A percentile compares a stretch with the other conserved stretches of the same genome.
These are phyloP conservation scores for Candida andamanensis DNA, from an alignment of 805 yeast genomes.

Conservation along the genomic window DNA sequence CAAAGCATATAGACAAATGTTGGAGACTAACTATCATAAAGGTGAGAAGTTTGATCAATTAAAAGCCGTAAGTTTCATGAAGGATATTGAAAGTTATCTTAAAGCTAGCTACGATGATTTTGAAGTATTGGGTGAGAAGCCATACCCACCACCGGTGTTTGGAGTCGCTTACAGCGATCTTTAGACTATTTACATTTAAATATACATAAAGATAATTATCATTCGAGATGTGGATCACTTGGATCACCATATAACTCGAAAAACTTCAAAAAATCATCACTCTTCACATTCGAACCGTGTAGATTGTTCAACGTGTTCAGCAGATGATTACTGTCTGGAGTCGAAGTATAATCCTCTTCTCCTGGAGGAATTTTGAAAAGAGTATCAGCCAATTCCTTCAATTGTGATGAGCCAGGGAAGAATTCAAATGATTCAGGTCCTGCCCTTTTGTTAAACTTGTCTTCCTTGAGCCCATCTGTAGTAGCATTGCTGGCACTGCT, in stretches of 20 bases:
- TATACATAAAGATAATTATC: not conserved
- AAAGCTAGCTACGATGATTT: slow-evolving; percentile 24
- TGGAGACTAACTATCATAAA: slow-evolving; percentile 5
- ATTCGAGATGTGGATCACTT: slow-evolving; percentile 13
- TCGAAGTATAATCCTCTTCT: not conserved
- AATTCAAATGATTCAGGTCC: not conserved
- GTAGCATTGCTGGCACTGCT: not conserved
- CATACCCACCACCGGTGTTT: slow-evolving; percentile 11
- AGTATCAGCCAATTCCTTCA: not conserved
- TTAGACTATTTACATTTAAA: too few species aligned
- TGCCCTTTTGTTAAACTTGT: too few species aligned
- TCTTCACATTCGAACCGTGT: slow-evolving; percentile 13
- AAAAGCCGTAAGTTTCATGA: slow-evolving; percentile 24
- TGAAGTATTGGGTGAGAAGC: slow-evolving; percentile 18
- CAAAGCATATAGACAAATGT: slow-evolving; percentile 7
- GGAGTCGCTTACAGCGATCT: slow-evolving; percentile 9
- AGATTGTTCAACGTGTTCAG: slow-evolving; percentile 7
- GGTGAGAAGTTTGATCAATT: slow-evolving; percentile 28
- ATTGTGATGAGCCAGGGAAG: slow-evolving; percentile 1
- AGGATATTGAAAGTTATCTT: slow-evolving; percentile 24
- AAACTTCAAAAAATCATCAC: slow-evolving; percentile 31
- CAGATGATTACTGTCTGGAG: not conserved
- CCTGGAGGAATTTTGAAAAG: not conserved
- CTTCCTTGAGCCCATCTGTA: not conserved
- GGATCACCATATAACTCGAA: slow-evolving; percentile 33